A percentile compares a stretch with the other conserved stretches of the same genome.
These are phyloP conservation scores for Alternaria longipes DNA, from an alignment of 2,329 filamentous ascomycete species.

Conservation along the genomic window DNA sequence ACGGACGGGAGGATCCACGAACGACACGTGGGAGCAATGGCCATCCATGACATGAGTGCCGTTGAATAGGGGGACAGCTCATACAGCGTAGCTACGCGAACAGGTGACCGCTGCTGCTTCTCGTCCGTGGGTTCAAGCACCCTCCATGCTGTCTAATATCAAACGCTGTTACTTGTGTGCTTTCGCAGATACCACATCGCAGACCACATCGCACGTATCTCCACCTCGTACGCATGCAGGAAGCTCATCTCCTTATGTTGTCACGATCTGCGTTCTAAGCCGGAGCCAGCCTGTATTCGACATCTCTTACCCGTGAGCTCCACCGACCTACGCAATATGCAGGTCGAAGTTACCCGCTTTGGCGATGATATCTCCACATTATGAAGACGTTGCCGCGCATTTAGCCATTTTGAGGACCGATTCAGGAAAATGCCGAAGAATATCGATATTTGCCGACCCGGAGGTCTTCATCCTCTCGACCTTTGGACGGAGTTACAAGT, in stretches of 20 bases:
- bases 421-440: neutral
- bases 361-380: conserved; percentile 4
- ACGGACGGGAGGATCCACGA: conserved; percentile 19
- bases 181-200: neutral
- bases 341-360: conserved; percentile 3
- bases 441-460: neutral
- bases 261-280: conserved; percentile 1
- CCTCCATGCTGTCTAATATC: neutral
- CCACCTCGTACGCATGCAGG: neutral
- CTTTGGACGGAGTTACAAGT: neutral
- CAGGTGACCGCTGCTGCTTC: neutral
- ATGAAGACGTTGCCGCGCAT: neutral
- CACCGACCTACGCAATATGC: conserved; percentile 10
- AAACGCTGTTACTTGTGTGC: neutral
- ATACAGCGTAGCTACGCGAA: conserved; percentile 1
- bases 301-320: conserved; percentile 6
- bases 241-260: conserved; percentile 1
- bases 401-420: conserved; percentile 1
- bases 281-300: conserved; percentile 2
- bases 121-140: neutral
- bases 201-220: neutral
- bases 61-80: conserved; percentile 18
- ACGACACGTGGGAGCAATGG: conserved; percentile 30
- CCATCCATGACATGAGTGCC: conserved; percentile 22
- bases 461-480: neutral